Evolutionary conservation across 805 yeast species (phyloP), one percentile per base, ranked within the genome.

Genomic region (Ogataea naganishii): DNA sequence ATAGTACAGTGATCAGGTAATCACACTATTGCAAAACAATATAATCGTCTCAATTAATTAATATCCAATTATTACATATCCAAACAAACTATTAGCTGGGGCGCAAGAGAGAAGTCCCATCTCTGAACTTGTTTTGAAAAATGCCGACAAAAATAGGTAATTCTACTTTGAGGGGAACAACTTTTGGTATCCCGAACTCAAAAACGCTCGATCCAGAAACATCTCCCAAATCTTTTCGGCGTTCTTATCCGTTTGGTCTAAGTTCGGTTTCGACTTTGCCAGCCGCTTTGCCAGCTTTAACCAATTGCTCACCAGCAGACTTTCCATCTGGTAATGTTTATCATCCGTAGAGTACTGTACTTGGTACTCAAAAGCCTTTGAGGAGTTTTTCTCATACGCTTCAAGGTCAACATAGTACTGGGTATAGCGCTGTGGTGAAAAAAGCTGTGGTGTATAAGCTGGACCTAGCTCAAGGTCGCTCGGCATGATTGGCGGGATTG

Each of bases 401-500:
- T 52, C 43, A 36, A 84, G 60, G 49, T 84, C 83, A n/a, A 76
- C 66, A 49, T 60, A 84, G 49, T 78, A 83, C 48, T 82, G 94
- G 1, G 74, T 74, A 53, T 77, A 85, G 36, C 73, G 60, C 23
- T 69, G 66, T 0, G 95, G 95, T 1, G 89, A 64, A 40, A 81
- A 81, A 19, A 74, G 47, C 56, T 83, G 94, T 2, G 76, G 70
- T 3, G 57, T 54, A 48, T 78, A 82, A 0, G 79, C 95, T 2
- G 95, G 95, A 0, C 95, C 95, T 22, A 77, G 49, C 1, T 70
- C 63, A 14, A 59, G 34, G 10, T 54, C 49, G 3, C 39, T 42
- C 4, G 92, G 89, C 70, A 65, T 78, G 27, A 55, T 59, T 30
- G 60, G 70, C 23, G 66, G 95, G 61, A 59, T 69, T 0, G 89